Conservation (phyloP, 148 eudicot species). For the Persicaria maculosa region DNA sequence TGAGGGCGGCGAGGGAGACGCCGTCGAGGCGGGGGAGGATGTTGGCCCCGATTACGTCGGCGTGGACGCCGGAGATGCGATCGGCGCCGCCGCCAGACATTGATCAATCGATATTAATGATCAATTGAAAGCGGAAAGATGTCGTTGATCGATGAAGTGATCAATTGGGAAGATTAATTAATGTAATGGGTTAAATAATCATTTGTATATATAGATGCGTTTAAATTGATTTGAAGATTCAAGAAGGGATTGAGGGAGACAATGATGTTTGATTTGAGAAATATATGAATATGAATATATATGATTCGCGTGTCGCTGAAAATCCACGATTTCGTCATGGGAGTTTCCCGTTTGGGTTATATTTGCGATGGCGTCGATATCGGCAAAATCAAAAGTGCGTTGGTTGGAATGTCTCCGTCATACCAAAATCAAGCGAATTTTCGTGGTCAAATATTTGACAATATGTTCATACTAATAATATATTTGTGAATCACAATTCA, state of each 20-base stretch:
- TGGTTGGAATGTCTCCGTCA: too few species aligned
- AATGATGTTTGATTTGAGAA: conserved; percentile 4
- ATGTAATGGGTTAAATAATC: not conserved
- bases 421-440: too few species aligned
- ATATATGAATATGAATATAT: not conserved
- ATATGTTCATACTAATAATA: too few species aligned
- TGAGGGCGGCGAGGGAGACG: conserved; percentile 29
- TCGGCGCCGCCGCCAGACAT: not conserved
- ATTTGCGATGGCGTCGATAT: not conserved
- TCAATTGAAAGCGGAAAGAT: not conserved
- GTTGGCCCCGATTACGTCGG: conserved; percentile 31
- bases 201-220: not conserved
- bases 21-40: conserved; percentile 45
- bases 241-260: not conserved
- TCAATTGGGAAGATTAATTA: not conserved
- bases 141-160: not conserved
- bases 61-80: conserved; percentile 30
- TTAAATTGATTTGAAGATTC: not conserved
- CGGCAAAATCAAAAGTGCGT: too few species aligned
- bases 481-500: too few species aligned
- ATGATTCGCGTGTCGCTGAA: too few species aligned
- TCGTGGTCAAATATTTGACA: too few species aligned
- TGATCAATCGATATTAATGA: not conserved
- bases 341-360: not conserved
- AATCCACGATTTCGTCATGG: not conserved